Evolutionary conservation across 176 grass and related monocot species (phyloP).

Genomic region (Puya raimondii): DNA sequence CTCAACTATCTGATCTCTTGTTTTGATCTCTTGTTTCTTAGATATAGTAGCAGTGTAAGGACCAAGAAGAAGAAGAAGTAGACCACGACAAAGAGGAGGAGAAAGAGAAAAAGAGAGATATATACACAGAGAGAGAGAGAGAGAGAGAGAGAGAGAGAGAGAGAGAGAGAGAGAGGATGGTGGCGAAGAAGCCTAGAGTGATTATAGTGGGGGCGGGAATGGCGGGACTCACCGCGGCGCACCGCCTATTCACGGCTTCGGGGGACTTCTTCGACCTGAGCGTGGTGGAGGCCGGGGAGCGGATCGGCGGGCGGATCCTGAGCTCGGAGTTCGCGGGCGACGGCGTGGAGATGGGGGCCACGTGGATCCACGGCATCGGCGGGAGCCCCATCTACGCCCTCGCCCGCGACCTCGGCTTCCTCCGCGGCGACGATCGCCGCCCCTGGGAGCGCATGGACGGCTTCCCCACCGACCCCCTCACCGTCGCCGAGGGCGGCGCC

Average conservation of each 20-base stretch:
- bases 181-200: slow-evolving; percentile 47
- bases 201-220: slow-evolving; percentile 70
- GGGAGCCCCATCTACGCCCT: slow-evolving; percentile 65
- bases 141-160: no score
- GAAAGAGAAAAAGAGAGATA: no score
- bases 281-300: slow-evolving; percentile 43
- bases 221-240: slow-evolving; percentile 65
- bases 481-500: slow-evolving; percentile 55
- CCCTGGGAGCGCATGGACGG: slow-evolving; percentile 87
- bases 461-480: slow-evolving; percentile 53
- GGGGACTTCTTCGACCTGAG: slow-evolving; percentile 51
- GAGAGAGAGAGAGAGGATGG: slow-evolving; percentile 18
- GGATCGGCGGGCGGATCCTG: slow-evolving; percentile 60
- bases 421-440: neutral
- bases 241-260: slow-evolving; percentile 34
- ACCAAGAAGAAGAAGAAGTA: no score
- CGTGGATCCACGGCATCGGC: slow-evolving; percentile 78
- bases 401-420: slow-evolving; percentile 39
- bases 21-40: neutral
- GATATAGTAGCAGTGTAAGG: no score
- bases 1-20: neutral
- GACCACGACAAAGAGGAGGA: no score
- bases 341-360: slow-evolving; percentile 78
- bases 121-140: no score
- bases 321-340: slow-evolving; percentile 59